A percentile compares a stretch with the other conserved stretches of the same genome.
Conservation (phyloP, 805 yeast species). For the Komagataella pseudopastoris region DNA sequence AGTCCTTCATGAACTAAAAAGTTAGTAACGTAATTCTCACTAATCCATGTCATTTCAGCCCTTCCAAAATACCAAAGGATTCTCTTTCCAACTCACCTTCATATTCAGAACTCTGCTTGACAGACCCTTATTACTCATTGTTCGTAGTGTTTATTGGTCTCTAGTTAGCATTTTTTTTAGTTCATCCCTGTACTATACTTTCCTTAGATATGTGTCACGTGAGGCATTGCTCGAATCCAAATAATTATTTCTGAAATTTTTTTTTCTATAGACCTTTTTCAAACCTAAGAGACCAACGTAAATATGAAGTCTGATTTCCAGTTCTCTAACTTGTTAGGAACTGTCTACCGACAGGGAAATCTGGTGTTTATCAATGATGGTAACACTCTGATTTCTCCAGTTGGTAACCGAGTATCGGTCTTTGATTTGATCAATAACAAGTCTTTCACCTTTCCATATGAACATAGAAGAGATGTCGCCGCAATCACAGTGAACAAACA, state of each 20-base stretch:
- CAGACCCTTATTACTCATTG: constrained; percentile 16
- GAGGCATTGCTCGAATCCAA: background rate
- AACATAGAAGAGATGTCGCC: constrained; percentile 76
- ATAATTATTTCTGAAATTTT: background rate
- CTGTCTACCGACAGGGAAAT: constrained; percentile 92
- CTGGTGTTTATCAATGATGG: constrained; percentile 81
- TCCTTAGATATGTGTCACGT: background rate
- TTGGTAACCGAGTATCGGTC: constrained; percentile 83
- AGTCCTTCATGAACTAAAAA: constrained; percentile 34
- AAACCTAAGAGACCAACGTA: background rate
- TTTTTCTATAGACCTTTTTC: background rate
- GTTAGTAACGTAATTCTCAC: background rate
- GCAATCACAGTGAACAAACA: constrained; percentile 75
- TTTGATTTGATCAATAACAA: constrained; percentile 77
- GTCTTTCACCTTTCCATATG: constrained; percentile 83
- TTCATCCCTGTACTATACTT: background rate
- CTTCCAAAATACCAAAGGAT: background rate
- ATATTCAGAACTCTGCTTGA: constrained; percentile 71
- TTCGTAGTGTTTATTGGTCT: background rate
- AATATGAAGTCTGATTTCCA: constrained; percentile 77
- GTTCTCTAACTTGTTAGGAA: constrained; percentile 83
- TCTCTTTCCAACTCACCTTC: constrained; percentile 26
- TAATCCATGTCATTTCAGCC: background rate
- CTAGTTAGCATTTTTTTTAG: background rate
- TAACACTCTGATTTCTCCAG: constrained; percentile 71